Percentiles rank a stretch among this genome's conserved stretches.
These are phyloP conservation scores for Exutisphaerella laricina DNA, from an alignment of 2,329 filamentous ascomycete genomes.

Conservation along the genomic window DNA sequence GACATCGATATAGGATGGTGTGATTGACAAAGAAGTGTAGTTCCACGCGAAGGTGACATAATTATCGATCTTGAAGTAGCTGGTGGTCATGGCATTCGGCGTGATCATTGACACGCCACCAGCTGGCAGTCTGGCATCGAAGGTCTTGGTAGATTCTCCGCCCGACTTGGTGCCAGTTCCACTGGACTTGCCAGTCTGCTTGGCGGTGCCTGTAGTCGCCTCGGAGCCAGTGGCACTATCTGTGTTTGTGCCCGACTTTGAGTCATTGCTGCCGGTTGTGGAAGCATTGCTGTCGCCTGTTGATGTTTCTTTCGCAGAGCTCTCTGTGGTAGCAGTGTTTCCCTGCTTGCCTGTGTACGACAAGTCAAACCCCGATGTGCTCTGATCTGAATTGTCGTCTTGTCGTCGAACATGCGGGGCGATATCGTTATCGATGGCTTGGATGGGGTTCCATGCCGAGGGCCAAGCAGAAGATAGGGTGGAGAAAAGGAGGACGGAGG, in stretches of 20 bases:
- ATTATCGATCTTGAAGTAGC: constrained; percentile 61
- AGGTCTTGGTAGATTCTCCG: constrained; percentile 34
- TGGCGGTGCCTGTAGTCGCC: constrained; percentile 19
- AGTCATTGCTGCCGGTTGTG: constrained; percentile 17
- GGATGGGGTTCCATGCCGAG: constrained; percentile 23
- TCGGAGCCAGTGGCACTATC: constrained; percentile 15
- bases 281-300: constrained; percentile 17
- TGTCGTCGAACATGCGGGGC: constrained; percentile 26
- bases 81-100: constrained; percentile 46
- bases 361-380: constrained; percentile 20
- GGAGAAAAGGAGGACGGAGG: constrained; percentile 30
- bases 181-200: constrained; percentile 19
- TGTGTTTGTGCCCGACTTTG: constrained; percentile 3
- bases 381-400: constrained; percentile 14
- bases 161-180: constrained; percentile 20
- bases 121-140: constrained; percentile 50
- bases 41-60: constrained; percentile 62
- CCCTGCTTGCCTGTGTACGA: constrained; percentile 20
- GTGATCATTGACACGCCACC: constrained; percentile 60
- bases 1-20: constrained; percentile 56
- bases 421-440: constrained; percentile 26
- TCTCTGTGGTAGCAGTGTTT: constrained; percentile 26
- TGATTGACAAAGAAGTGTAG: constrained; percentile 58
- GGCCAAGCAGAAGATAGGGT: constrained; percentile 29
- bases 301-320: constrained; percentile 14